Evolutionary conservation across 768 basidiomycete genomes (phyloP).

Genomic region (Boletus speciosus): DNA sequence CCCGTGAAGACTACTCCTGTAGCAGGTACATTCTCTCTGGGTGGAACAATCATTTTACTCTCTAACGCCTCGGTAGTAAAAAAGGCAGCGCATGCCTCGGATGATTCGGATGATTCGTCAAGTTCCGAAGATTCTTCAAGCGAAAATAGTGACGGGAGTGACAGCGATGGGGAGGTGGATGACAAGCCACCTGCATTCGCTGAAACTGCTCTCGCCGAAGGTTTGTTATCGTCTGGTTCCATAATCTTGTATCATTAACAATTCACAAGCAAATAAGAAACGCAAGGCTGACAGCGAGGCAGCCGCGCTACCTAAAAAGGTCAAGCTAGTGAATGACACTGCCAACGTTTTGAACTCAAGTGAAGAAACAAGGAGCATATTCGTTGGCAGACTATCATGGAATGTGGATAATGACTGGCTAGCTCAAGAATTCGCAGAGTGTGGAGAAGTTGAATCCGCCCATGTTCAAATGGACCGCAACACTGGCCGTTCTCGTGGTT

Average conservation of each 20-base stretch:
- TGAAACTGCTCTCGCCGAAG: constrained; percentile 41
- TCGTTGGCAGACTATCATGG: constrained; percentile 94
- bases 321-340: constrained; percentile 62
- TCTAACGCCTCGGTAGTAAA: neutral
- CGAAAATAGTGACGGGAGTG: neutral
- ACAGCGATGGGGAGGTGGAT: constrained; percentile 5
- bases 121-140: constrained; percentile 1
- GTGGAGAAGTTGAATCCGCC: constrained; percentile 86
- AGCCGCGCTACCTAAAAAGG: constrained; percentile 71
- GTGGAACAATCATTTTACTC: neutral
- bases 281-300: constrained; percentile 73
- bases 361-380: constrained; percentile 67
- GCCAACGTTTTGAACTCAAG: constrained; percentile 31
- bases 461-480: constrained; percentile 84
- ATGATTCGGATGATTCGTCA: neutral
- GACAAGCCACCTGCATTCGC: constrained; percentile 32
- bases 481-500: constrained; percentile 79
- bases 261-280: constrained; percentile 45
- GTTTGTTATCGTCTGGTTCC: constrained; percentile 26
- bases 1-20: constrained; percentile 43
- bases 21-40: constrained; percentile 19
- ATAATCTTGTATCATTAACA: constrained; percentile 1
- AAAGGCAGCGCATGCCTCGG: neutral
- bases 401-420: constrained; percentile 96
- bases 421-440: constrained; percentile 81